Evolutionary conservation across 2,329 filamentous ascomycete genomes (phyloP).

Genomic region (Diaporthe ampelina): DNA sequence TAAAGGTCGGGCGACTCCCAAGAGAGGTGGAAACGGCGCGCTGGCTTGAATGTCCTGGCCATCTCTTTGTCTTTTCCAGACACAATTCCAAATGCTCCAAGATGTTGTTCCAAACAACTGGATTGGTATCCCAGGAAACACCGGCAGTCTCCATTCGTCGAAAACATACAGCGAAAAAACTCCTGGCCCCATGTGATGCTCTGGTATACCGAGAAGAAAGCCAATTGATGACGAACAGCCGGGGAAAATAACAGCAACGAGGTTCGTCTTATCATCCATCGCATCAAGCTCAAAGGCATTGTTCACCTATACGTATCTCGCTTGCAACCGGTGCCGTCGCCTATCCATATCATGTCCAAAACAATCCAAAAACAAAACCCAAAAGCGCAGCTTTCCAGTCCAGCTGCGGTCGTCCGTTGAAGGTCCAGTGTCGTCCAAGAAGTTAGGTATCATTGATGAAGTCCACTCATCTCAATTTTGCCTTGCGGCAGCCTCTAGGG

Average conservation of each 20-base stretch:
- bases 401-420: constrained; percentile 39
- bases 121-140: constrained; percentile 35
- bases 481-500: constrained; percentile 42
- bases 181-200: constrained; percentile 40
- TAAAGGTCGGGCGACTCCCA: constrained; percentile 35
- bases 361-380: constrained; percentile 4
- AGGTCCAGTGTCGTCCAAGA: constrained; percentile 42
- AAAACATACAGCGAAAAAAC: constrained; percentile 32
- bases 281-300: constrained; percentile 35
- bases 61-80: constrained; percentile 22
- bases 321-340: constrained; percentile 11
- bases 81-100: constrained; percentile 21
- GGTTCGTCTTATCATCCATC: constrained; percentile 36
- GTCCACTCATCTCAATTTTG: constrained; percentile 36
- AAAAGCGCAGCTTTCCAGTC: constrained; percentile 40
- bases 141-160: background rate
- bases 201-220: constrained; percentile 38
- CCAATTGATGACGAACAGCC: constrained; percentile 28
- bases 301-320: constrained; percentile 20
- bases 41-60: constrained; percentile 32
- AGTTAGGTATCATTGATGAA: constrained; percentile 39
- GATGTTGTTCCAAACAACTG: constrained; percentile 14
- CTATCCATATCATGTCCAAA: constrained; percentile 24
- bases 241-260: constrained; percentile 22
- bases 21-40: constrained; percentile 10